phyloP scores from a whole-genome alignment of 164 flowering plant genomes.

The Nymphaea colorata region DNA sequence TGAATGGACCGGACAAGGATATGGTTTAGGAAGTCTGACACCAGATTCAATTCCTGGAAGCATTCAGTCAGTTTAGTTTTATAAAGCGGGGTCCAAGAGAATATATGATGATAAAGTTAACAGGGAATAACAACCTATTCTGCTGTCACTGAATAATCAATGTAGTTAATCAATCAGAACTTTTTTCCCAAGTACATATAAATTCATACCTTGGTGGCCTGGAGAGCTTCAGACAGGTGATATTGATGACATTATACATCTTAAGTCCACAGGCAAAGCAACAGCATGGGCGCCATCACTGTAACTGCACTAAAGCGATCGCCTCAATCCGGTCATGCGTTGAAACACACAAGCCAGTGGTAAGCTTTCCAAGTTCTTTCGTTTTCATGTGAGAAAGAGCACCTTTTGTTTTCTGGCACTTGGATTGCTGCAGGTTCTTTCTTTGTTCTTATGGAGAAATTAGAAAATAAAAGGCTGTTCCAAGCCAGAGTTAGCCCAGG shows the following conservation, averaged over 20 bases:
- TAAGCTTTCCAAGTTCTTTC: not conserved
- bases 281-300: conserved; percentile 1
- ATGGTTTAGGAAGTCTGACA: too few species aligned
- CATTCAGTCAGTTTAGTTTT: not conserved
- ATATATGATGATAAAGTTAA: too few species aligned
- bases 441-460: too few species aligned
- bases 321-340: not conserved
- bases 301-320: not conserved
- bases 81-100: not conserved
- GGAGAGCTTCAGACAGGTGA: not conserved
- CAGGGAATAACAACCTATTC: not conserved
- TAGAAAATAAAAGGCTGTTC: too few species aligned
- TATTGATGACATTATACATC: too few species aligned
- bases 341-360: not conserved
- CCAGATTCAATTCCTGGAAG: too few species aligned
- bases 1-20: too few species aligned
- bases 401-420: too few species aligned
- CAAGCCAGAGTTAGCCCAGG: too few species aligned
- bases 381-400: not conserved
- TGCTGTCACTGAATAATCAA: not conserved
- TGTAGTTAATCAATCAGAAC: not conserved
- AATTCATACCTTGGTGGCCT: not conserved
- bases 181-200: not conserved
- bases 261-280: not conserved
- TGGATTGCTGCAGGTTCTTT: too few species aligned